Evolutionary conservation across 495 filamentous ascomycete species (phyloP), one percentile per base, ranked within the genome.

Genomic region (Talaromyces adpressus): DNA sequence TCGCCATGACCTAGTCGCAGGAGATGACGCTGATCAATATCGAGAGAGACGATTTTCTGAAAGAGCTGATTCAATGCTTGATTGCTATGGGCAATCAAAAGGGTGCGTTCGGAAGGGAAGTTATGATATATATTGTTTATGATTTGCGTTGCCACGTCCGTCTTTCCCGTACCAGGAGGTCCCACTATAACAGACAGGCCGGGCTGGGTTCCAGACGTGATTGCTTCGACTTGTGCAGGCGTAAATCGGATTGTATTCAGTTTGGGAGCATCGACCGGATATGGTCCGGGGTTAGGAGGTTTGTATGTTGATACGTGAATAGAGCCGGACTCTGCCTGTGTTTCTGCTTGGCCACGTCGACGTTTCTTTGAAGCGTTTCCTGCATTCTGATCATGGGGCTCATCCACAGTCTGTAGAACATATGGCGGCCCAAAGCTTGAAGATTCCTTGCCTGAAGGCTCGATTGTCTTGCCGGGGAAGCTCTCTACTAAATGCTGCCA

Each of bases 81-180:
- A 68, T 99, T 99, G 74, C 92, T 97, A 74, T 98, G 94, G 11
- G 94, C 95, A 66, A 99, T 88, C 45, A 99, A 85, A 25, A 99
- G 78, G 0, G 93, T 99, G 51, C 92, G 87, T 72, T 99, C 92
- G 27, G 83, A 81, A 16, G 95, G 94, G 71, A 96, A 98, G 76
- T 97, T 94, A 78, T 97, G 95, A 73, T 98, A 99, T 60, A 99
- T 89, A 71, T 97, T 97, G 81, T 91, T 96, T 76, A 99, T 98
- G 66, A 98, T 95, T 72, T 99, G 94, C 3, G 93, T 97, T 27
- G 91, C 92, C 62, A 99, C 95, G 75, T 99, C 94, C 29, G 94
- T 99, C 78, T 99, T 99, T 63, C 94, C 94, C 3, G 94, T 99
- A 14, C 94, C 94, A 8, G 94, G 94, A 47, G 94, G 94, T 0